Conservation (phyloP, 345 rosid species). For the Conringia planisiliqua region DNA sequence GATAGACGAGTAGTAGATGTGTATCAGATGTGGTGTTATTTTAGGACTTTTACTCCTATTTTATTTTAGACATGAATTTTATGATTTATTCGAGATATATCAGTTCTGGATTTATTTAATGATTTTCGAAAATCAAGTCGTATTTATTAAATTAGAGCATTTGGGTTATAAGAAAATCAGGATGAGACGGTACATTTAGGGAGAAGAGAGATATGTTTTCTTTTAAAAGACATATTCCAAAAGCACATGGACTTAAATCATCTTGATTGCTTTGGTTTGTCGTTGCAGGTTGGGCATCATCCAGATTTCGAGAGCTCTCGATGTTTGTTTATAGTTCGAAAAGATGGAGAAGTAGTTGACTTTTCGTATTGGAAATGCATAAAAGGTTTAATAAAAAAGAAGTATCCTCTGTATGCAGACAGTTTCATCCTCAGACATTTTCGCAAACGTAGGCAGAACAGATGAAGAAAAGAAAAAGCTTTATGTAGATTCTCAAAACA, state of each 20-base stretch:
- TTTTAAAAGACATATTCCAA: neutral
- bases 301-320: conserved; percentile 76
- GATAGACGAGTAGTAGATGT: no score
- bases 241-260: neutral
- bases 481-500: conserved; percentile 22
- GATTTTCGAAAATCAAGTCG: no score
- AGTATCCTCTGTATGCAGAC: conserved; percentile 86
- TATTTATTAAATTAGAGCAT: no score
- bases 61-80: no score
- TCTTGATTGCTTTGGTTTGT: neutral
- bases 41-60: no score
- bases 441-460: conserved; percentile 47
- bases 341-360: conserved; percentile 70
- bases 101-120: no score
- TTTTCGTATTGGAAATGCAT: conserved; percentile 99
- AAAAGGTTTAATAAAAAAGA: conserved; percentile 83
- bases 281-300: conserved; percentile 70
- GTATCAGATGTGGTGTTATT: no score
- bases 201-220: neutral
- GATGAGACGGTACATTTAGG: no score
- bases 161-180: no score
- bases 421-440: conserved; percentile 90
- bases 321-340: conserved; percentile 82
- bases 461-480: conserved; percentile 36
- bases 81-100: no score